These are phyloP conservation scores for Graphilbum ipis-grandicollis DNA, from an alignment of 2,329 filamentous ascomycete species.

Conservation along the genomic window DNA sequence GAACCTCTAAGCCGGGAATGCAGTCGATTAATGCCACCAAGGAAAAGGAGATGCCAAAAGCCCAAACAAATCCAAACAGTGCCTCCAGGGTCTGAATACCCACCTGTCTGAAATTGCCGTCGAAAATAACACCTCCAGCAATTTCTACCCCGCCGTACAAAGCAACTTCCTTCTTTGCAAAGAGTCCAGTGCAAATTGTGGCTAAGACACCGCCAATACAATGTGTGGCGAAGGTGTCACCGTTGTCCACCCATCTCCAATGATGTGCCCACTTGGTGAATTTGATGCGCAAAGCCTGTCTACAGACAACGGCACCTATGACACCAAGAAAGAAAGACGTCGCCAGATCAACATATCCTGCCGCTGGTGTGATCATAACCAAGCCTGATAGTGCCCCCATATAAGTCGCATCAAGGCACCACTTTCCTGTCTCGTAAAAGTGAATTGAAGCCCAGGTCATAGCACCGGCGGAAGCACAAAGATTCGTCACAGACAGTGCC, in stretches of 20 bases:
- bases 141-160: slow-evolving; percentile 23
- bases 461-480: slow-evolving; percentile 74
- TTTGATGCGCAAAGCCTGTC: slow-evolving; percentile 5
- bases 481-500: slow-evolving; percentile 93
- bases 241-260: slow-evolving; percentile 6
- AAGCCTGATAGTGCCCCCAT: slow-evolving; percentile 53
- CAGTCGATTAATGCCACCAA: slow-evolving; percentile 4
- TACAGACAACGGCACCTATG: slow-evolving; percentile 1
- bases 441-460: slow-evolving; percentile 90
- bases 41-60: slow-evolving; percentile 1
- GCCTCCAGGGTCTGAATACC: slow-evolving; percentile 3
- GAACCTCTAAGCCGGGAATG: slow-evolving; percentile 5
- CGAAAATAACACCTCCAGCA: slow-evolving; percentile 31
- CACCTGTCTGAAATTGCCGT: slow-evolving; percentile 28
- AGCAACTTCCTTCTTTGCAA: slow-evolving; percentile 3
- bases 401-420: slow-evolving; percentile 63
- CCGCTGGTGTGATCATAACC: slow-evolving; percentile 52
- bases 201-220: slow-evolving; percentile 5
- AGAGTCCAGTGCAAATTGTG: slow-evolving; percentile 5
- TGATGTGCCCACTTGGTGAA: slow-evolving; percentile 1
- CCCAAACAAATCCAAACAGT: slow-evolving; percentile 3
- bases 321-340: slow-evolving; percentile 2
- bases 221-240: slow-evolving; percentile 7
- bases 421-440: slow-evolving; percentile 82
- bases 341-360: slow-evolving; percentile 39